Conservation (phyloP, 306 rosid genomes). For the Malus orientalis region DNA sequence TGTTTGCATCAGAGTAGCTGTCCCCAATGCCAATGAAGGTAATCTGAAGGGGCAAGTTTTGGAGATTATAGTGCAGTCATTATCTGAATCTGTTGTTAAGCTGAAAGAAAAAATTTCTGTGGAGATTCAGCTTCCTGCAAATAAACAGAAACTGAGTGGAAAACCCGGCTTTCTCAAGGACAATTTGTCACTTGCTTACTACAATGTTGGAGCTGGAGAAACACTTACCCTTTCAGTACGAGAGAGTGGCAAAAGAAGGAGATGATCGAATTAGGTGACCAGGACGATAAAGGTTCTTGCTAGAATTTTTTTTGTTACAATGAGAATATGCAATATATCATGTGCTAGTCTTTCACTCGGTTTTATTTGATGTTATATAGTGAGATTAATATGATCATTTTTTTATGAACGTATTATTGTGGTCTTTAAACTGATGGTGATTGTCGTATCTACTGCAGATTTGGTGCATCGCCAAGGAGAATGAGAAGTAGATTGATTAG, state of each 20-base stretch:
- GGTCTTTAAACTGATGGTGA: background rate
- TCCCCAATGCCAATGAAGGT: constrained; percentile 86
- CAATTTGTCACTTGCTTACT: constrained; percentile 87
- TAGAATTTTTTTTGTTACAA: constrained; percentile 16
- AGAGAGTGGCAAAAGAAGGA: constrained; percentile 97
- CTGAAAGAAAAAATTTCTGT: constrained; percentile 91
- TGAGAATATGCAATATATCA: constrained; percentile 22
- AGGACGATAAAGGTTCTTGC: background rate
- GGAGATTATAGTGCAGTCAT: constrained; percentile 69
- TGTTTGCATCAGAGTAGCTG: constrained; percentile 59
- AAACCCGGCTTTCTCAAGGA: constrained; percentile 96
- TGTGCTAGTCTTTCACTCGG: constrained; percentile 18
- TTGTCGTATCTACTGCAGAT: too few relatives aligned
- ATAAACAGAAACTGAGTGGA: constrained; percentile 94
- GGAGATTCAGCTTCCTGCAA: constrained; percentile 93
- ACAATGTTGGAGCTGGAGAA: constrained; percentile 81
- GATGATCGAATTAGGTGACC: constrained; percentile 26
- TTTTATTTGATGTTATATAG: constrained; percentile 7
- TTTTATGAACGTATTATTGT: too few relatives aligned
- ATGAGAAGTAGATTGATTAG: too few relatives aligned
- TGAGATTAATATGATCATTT: background rate
- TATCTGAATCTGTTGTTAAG: constrained; percentile 79
- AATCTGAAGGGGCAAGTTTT: constrained; percentile 79
- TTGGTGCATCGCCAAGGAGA: too few relatives aligned
- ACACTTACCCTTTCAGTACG: constrained; percentile 60